A percentile compares a stretch with the other conserved stretches of the same genome.
Conservation (phyloP, 2,329 filamentous ascomycete genomes). For the Cytospora piceae region DNA sequence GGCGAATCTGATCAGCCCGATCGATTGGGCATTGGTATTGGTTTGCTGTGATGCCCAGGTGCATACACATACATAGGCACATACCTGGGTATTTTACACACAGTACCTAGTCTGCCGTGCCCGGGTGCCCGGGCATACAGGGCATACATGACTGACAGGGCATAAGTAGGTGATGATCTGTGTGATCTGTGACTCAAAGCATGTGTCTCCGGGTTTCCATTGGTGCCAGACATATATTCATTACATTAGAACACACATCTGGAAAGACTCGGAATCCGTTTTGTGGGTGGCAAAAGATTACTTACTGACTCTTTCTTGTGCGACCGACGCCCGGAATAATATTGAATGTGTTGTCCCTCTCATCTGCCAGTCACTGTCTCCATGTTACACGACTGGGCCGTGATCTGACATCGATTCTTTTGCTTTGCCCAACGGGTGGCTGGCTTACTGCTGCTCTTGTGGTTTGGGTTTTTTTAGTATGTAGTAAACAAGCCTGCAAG, state of each 20-base stretch:
- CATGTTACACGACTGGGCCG: slow-evolving; percentile 7
- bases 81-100: too few species aligned
- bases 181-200: slow-evolving; percentile 9
- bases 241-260: too few species aligned
- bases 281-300: slow-evolving; percentile 20
- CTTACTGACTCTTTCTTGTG: slow-evolving; percentile 11
- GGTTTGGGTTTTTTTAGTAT: too few species aligned
- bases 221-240: slow-evolving; percentile 1
- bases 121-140: too few species aligned
- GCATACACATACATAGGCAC: too few species aligned
- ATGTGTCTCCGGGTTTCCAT: not conserved
- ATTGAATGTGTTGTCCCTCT: slow-evolving; percentile 9
- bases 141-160: too few species aligned
- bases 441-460: too few species aligned
- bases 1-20: not conserved
- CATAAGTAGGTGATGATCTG: too few species aligned
- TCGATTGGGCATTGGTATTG: slow-evolving; percentile 4
- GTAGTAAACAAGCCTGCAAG: too few species aligned
- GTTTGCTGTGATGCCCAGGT: not conserved
- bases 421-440: slow-evolving; percentile 8
- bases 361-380: slow-evolving; percentile 15
- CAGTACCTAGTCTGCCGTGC: not conserved
- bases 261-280: slow-evolving; percentile 5
- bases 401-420: slow-evolving; percentile 6
- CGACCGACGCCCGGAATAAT: slow-evolving; percentile 1